phyloP scores from a whole-genome alignment of 306 rosid genomes.

The Ormosia semicastrata region DNA sequence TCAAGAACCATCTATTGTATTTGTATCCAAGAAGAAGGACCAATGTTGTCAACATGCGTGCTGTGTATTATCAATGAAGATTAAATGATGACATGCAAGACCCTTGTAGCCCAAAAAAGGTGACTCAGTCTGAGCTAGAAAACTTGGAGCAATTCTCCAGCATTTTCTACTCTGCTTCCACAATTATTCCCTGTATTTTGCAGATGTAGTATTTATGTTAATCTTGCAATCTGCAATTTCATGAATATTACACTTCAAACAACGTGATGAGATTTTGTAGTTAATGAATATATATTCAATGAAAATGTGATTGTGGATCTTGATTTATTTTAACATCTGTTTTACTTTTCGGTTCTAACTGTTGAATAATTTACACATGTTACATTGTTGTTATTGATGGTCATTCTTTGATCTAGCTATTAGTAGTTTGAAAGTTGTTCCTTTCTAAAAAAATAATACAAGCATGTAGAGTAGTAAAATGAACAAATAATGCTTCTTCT shows the following conservation, averaged over 20 bases:
- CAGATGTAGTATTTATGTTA: background rate
- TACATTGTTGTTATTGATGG: too few relatives aligned
- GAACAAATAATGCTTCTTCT: too few relatives aligned
- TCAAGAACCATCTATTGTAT: constrained; percentile 1
- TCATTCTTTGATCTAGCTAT: too few relatives aligned
- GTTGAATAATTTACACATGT: too few relatives aligned
- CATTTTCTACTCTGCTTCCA: background rate
- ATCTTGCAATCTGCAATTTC: background rate
- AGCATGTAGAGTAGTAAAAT: too few relatives aligned
- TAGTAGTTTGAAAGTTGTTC: too few relatives aligned
- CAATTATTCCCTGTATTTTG: background rate
- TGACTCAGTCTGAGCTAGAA: background rate
- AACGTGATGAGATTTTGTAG: background rate
- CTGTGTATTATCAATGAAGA: background rate
- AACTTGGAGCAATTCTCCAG: background rate
- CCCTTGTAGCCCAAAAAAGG: background rate
- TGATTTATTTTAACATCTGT: too few relatives aligned
- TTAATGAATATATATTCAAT: background rate
- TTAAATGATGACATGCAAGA: background rate
- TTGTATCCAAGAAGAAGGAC: constrained; percentile 28
- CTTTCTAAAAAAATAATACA: too few relatives aligned
- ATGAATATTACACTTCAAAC: background rate
- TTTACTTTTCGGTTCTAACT: too few relatives aligned
- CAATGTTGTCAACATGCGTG: background rate
- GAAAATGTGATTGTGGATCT: too few relatives aligned